These are phyloP conservation scores for Pyrus pyrifolia DNA, from an alignment of 306 rosid species.

Conservation along the genomic window DNA sequence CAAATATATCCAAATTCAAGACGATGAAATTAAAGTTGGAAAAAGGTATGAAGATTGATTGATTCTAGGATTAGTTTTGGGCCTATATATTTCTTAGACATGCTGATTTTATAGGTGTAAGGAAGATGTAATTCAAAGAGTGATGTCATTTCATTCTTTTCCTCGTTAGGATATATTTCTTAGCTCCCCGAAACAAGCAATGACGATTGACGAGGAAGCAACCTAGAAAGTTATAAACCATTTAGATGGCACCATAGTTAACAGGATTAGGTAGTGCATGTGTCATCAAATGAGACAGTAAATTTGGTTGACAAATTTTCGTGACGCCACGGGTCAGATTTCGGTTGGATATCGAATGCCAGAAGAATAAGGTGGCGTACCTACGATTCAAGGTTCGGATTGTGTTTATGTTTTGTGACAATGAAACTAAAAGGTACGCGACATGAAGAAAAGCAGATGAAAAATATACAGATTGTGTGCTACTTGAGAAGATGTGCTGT, in stretches of 20 bases:
- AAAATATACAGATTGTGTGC: neutral
- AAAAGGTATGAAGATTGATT: neutral
- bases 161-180: neutral
- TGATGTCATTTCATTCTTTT: slow-evolving; percentile 26
- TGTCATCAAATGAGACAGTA: slow-evolving; percentile 20
- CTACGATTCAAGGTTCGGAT: slow-evolving; percentile 1
- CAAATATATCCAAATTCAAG: neutral
- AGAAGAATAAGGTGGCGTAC: neutral
- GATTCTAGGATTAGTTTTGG: slow-evolving; percentile 6
- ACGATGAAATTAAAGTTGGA: neutral
- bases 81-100: neutral
- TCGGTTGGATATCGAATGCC: neutral
- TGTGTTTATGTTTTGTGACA: neutral
- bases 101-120: slow-evolving; percentile 49
- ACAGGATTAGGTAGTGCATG: slow-evolving; percentile 48
- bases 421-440: neutral
- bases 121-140: slow-evolving; percentile 24
- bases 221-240: neutral
- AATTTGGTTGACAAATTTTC: slow-evolving; percentile 2
- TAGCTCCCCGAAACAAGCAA: slow-evolving; percentile 17
- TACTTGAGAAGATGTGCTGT: slow-evolving; percentile 4
- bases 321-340: neutral
- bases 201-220: slow-evolving; percentile 26
- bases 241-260: slow-evolving; percentile 5
- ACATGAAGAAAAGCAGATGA: neutral